Evolutionary conservation across 1,139 yeast genomes (phyloP).

Genomic region (Diutina rugosa): DNA sequence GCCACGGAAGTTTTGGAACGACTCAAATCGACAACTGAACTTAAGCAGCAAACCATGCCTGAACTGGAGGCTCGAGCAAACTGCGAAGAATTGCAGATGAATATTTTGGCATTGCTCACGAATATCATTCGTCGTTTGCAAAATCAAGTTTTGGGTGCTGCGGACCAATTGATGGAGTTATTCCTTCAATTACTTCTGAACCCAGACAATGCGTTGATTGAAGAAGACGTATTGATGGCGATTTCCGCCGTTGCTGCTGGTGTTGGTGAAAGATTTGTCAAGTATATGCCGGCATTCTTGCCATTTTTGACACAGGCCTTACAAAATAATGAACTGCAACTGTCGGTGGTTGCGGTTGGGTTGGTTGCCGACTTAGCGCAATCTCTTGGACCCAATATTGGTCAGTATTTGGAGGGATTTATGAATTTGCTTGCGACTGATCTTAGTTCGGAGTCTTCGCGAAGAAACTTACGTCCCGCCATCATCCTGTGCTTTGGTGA

Average conservation of each 20-base stretch:
- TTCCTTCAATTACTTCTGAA: conserved; percentile 57
- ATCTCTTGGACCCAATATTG: conserved; percentile 63
- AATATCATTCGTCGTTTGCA: conserved; percentile 80
- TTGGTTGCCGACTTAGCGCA: conserved; percentile 95
- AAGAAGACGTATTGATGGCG: conserved; percentile 89
- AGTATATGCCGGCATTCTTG: conserved; percentile 68
- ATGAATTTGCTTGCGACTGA: conserved; percentile 73
- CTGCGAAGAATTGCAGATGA: conserved; percentile 81
- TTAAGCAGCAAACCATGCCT: conserved; percentile 35
- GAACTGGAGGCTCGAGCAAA: conserved; percentile 61
- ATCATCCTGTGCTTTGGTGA: conserved; percentile 95
- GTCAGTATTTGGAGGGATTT: conserved; percentile 64
- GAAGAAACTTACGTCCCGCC: conserved; percentile 74
- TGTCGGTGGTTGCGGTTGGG: conserved; percentile 84
- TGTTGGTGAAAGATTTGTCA: conserved; percentile 47
- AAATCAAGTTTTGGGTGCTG: conserved; percentile 46
- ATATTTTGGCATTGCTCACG: conserved; percentile 75
- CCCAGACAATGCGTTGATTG: conserved; percentile 60
- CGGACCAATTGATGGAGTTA: conserved; percentile 78
- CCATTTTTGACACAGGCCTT: conserved; percentile 75
- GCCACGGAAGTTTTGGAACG: conserved; percentile 66
- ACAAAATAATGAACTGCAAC: conserved; percentile 70
- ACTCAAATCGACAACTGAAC: conserved; percentile 49
- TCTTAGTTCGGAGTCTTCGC: conserved; percentile 52
- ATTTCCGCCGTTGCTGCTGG: conserved; percentile 83